These are phyloP conservation scores for Notholithocarpus densiflorus DNA, from an alignment of 306 rosid genomes.

Conservation along the genomic window DNA sequence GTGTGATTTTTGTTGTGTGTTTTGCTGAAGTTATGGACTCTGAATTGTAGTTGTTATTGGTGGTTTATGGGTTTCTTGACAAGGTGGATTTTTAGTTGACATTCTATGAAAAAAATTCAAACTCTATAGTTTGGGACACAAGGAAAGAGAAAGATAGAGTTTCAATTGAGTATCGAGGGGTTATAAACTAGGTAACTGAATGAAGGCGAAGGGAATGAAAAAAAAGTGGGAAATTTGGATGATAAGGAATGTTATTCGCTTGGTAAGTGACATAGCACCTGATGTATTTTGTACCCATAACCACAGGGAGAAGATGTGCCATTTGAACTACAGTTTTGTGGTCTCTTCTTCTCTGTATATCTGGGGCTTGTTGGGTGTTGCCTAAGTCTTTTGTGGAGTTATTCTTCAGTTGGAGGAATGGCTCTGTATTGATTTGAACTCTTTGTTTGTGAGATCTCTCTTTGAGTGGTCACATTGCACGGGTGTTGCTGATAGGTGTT, in stretches of 20 bases:
- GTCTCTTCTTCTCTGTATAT: too few species aligned
- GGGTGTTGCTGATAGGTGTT: too few species aligned
- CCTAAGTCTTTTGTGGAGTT: too few species aligned
- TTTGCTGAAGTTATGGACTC: neutral
- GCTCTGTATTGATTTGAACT: too few species aligned
- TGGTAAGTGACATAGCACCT: too few species aligned
- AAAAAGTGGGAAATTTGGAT: neutral
- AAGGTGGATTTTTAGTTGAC: neutral
- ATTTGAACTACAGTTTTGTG: too few species aligned
- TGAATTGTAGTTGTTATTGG: neutral
- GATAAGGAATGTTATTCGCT: too few species aligned
- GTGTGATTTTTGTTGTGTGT: neutral
- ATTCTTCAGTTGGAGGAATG: too few species aligned
- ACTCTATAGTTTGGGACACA: neutral
- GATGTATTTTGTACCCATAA: neutral
- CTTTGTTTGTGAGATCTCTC: too few species aligned
- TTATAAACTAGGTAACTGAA: neutral
- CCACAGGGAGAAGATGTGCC: too few species aligned
- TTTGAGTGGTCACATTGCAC: too few species aligned
- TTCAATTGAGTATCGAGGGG: neutral
- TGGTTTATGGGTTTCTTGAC: neutral
- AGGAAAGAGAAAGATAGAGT: neutral
- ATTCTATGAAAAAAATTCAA: neutral
- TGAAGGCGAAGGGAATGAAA: neutral
- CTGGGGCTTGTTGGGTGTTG: too few species aligned